Evolutionary conservation across 257 asterid species (phyloP), one percentile per base, ranked within the genome.

Genomic region (Penstemon davidsonii): DNA sequence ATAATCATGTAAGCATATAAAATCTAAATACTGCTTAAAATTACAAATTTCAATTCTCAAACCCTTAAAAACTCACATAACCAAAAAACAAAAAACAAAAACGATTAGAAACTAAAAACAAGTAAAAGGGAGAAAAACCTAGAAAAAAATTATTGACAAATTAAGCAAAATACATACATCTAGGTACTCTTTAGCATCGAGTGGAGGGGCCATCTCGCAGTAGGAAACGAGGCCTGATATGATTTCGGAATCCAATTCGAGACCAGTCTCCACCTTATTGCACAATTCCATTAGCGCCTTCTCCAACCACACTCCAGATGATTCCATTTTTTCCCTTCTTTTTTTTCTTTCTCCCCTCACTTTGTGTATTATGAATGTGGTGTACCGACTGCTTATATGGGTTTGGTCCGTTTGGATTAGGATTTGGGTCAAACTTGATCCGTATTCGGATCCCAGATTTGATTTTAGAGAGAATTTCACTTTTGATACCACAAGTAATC

Each of bases 121-220:
- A 15, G 18, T 15, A 62, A 15, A 61, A 57, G 4, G 53, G 13
- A 72, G 41, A 38, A 18, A 15, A 56, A 5, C 19, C 53, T 41
- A 56, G 66, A 70, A 39, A 25, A 12, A 60, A 5, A n/a, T 33
- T 43, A 47, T 1, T 37, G 13, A 12, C 6, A 41, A 54, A 57
- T n/a, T 13, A 45, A 37, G 9, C 45, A 8, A 62, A 64, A 38
- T 47, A 73, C 69, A 47, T 82, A 93, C 99, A 80, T 88, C 96
- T 10, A 93, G 97, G 76, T 88, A 93, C 63, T 93, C 97, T 80
- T 88, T 88, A 3, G 99, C 99, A 74, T 93, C 96, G 52, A 88
- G 92, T 2, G 97, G 95, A 57, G 96, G 62, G 46, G 96, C 96
- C 88, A 88, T 88, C 83, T 90, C 91, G 53, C 96, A 90, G 77